Evolutionary conservation across 106 monocot genomes (phyloP).

Genomic region (Apostasia ramifera): DNA sequence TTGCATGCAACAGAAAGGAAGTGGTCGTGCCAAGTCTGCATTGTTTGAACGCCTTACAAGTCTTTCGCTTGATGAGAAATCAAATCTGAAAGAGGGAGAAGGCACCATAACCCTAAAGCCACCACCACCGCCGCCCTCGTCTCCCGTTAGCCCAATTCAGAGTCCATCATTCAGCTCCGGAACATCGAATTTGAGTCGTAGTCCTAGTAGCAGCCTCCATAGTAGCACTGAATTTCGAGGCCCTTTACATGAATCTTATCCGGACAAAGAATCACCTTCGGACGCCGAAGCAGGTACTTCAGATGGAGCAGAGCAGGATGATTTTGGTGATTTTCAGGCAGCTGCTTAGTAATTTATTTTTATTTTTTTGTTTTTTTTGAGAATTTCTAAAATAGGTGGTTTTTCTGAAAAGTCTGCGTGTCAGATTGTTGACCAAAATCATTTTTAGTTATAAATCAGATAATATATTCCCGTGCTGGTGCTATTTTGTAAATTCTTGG

Average conservation of each 20-base stretch:
- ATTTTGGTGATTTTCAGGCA: slow-evolving; percentile 92
- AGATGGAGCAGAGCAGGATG: slow-evolving; percentile 52
- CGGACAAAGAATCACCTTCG: slow-evolving; percentile 10
- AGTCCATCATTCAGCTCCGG: slow-evolving; percentile 22
- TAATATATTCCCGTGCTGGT: no score
- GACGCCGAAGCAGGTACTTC: slow-evolving; percentile 12
- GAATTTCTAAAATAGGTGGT: background rate
- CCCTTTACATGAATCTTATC: slow-evolving; percentile 9
- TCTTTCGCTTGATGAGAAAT: slow-evolving; percentile 40
- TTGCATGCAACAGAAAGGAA: slow-evolving; percentile 45
- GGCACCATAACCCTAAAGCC: slow-evolving; percentile 35
- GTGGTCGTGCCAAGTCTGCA: slow-evolving; percentile 26
- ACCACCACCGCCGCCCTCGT: slow-evolving; percentile 65
- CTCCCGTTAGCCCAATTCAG: slow-evolving; percentile 34
- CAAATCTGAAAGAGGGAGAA: slow-evolving; percentile 26
- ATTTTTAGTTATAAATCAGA: no score
- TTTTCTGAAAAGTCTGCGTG: no score
- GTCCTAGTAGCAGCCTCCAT: background rate
- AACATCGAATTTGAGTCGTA: slow-evolving; percentile 2
- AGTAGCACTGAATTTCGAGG: background rate
- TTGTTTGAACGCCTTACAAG: slow-evolving; percentile 57
- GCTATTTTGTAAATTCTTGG: no score
- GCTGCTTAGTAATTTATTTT: slow-evolving; percentile 23
- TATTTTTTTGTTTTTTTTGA: background rate
- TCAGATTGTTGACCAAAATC: no score